Percentiles rank a stretch among this genome's conserved stretches.
Conservation (phyloP, 208 protist species). For the Crithidia fasciculata region DNA sequence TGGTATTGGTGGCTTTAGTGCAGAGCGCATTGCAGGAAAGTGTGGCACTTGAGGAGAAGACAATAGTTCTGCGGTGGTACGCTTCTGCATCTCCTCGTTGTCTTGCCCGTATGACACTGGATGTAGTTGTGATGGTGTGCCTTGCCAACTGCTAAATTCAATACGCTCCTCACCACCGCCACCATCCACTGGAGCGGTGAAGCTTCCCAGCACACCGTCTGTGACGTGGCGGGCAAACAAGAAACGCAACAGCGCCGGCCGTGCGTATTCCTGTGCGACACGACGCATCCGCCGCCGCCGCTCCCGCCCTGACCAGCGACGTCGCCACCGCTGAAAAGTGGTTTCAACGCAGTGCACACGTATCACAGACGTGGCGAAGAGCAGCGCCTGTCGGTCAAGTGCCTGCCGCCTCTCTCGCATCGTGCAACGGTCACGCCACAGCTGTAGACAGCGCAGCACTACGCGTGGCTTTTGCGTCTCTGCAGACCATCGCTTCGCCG, state of each 20-base stretch:
- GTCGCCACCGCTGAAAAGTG: constrained; percentile 11
- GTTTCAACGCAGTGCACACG: not conserved
- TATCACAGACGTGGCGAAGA: constrained; percentile 17
- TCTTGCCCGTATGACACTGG: no score
- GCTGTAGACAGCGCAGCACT: constrained; percentile 1
- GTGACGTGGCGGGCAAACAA: constrained; percentile 21
- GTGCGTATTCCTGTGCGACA: constrained; percentile 25
- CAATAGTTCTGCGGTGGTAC: no score
- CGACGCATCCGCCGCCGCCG: constrained; percentile 24
- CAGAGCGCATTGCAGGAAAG: no score
- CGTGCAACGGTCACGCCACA: constrained; percentile 3
- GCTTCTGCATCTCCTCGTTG: no score
- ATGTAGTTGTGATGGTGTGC: no score
- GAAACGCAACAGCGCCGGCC: constrained; percentile 25
- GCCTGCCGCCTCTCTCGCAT: not conserved
- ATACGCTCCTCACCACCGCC: not conserved
- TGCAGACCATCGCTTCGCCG: not conserved
- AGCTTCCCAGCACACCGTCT: constrained; percentile 12
- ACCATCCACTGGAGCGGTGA: not conserved
- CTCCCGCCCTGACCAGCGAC: not conserved
- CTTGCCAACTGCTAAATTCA: no score
- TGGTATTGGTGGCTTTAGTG: no score
- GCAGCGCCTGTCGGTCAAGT: not conserved
- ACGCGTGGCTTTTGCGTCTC: not conserved
- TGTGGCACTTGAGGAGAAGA: no score